phyloP scores from a whole-genome alignment of 1,284 basidiomycete species.

The Chalciporus sp. region DNA sequence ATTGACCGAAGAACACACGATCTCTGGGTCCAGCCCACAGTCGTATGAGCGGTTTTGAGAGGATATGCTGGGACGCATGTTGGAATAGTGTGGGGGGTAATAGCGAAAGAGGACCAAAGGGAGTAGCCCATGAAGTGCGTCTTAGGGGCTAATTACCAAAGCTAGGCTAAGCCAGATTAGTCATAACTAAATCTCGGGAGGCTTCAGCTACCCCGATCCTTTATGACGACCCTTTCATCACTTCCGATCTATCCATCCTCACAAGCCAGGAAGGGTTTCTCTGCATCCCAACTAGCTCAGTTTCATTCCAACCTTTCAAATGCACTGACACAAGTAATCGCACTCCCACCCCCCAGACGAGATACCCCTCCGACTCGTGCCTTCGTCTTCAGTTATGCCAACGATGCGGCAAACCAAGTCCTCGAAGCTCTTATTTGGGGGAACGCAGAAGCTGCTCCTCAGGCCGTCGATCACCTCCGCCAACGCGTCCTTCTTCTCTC shows the following conservation, averaged over 20 bases:
- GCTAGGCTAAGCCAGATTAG: neutral
- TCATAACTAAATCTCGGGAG: too few relatives aligned
- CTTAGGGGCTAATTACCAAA: neutral
- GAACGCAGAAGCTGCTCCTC: conserved; percentile 28
- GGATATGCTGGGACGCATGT: neutral
- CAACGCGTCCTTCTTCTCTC: conserved; percentile 57
- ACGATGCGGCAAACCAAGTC: conserved; percentile 51
- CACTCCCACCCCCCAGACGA: conserved; percentile 48
- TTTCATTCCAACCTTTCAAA: conserved; percentile 51
- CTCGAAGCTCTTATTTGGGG: conserved; percentile 64
- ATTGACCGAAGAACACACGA: conserved; percentile 13
- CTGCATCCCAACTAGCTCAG: conserved; percentile 53
- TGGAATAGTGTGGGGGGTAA: neutral
- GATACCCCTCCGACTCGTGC: conserved; percentile 45
- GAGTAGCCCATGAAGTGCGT: too few relatives aligned
- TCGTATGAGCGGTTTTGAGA: conserved; percentile 5
- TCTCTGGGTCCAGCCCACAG: conserved; percentile 15
- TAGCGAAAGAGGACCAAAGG: too few relatives aligned
- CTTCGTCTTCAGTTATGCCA: conserved; percentile 61
- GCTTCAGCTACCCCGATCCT: too few relatives aligned
- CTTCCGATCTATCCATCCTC: conserved; percentile 58
- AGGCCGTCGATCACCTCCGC: conserved; percentile 49
- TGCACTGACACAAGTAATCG: conserved; percentile 47
- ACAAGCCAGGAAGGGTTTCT: conserved; percentile 48
- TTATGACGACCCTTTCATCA: conserved; percentile 26